These are phyloP conservation scores for Dinochytrium kinnereticum DNA, from an alignment of 371 early-diverging fungal genomes.

Conservation along the genomic window DNA sequence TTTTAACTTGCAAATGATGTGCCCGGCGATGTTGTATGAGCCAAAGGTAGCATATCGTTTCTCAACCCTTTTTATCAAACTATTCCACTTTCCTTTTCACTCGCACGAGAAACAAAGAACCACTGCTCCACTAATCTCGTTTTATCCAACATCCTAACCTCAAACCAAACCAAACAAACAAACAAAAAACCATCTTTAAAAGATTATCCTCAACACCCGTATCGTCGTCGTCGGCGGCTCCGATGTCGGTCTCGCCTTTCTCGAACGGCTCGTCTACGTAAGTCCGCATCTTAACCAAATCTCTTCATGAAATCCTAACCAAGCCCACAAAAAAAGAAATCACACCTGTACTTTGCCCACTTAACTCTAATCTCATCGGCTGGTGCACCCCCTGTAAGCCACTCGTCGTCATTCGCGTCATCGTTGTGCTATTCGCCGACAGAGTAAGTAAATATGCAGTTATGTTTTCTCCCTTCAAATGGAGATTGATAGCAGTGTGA, in stretches of 20 bases:
- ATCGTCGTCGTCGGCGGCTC: conserved; percentile 59
- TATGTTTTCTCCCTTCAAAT: neutral
- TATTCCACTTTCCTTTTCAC: too few relatives aligned
- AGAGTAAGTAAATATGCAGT: conserved; percentile 34
- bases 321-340: too few relatives aligned
- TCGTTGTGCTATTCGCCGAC: conserved; percentile 38
- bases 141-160: too few relatives aligned
- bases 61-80: neutral
- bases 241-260: conserved; percentile 51
- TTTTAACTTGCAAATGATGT: conserved; percentile 44
- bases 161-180: too few relatives aligned
- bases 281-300: too few relatives aligned
- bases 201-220: conserved; percentile 48
- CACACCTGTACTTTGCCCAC: conserved; percentile 45
- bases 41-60: conserved; percentile 39
- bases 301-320: too few relatives aligned
- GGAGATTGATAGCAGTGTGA: conserved; percentile 1
- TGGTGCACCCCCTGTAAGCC: conserved; percentile 24
- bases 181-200: neutral
- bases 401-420: conserved; percentile 26
- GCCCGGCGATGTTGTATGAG: conserved; percentile 48
- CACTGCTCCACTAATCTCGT: too few relatives aligned
- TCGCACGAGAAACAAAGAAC: too few relatives aligned
- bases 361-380: conserved; percentile 46
- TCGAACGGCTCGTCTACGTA: conserved; percentile 56